Evolutionary conservation across 345 rosid genomes (phyloP).

Genomic region (Euphorbia peplus): DNA sequence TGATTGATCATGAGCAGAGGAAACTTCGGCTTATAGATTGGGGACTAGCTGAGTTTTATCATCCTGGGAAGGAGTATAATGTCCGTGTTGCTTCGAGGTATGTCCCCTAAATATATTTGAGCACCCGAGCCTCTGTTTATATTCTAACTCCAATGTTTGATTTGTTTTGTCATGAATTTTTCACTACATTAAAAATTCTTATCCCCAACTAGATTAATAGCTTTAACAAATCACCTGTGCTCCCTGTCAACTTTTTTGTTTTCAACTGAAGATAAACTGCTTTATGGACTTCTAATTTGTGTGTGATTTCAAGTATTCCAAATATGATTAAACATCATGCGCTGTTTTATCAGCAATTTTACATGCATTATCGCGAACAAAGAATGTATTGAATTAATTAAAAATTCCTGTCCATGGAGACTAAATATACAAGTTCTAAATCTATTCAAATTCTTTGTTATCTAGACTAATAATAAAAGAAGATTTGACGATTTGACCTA

Average conservation of each 20-base stretch:
- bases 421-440: too few relatives aligned
- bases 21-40: conserved; percentile 95
- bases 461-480: too few relatives aligned
- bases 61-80: conserved; percentile 94
- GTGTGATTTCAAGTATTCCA: neutral
- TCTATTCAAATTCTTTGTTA: too few relatives aligned
- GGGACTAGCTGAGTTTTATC: conserved; percentile 98
- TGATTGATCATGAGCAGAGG: conserved; percentile 97
- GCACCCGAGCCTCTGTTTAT: neutral
- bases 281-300: neutral
- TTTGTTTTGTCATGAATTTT: neutral
- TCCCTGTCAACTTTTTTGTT: conserved; percentile 1
- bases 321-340: neutral
- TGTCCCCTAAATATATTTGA: neutral
- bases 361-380: neutral
- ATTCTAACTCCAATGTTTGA: neutral
- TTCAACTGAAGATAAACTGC: neutral
- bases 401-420: too few relatives aligned
- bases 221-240: neutral
- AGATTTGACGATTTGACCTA: too few relatives aligned
- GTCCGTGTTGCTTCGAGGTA: conserved; percentile 99
- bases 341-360: neutral
- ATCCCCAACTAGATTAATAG: neutral
- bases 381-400: too few relatives aligned
- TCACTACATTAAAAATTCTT: neutral